Evolutionary conservation across 78 protist species (phyloP).

Genomic region (Dictyostelium firmibasis): DNA sequence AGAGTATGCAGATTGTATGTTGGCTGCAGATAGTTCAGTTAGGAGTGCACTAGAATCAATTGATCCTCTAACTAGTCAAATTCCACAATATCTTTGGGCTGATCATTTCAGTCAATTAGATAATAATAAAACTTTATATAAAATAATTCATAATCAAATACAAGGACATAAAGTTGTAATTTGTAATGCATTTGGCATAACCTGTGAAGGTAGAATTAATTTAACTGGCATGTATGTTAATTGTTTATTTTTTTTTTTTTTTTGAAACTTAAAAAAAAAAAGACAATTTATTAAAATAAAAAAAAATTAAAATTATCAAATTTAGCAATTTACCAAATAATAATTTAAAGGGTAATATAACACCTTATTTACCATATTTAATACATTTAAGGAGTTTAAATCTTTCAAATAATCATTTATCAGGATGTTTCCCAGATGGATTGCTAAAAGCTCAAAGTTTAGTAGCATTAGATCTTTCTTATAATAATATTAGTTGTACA

Average conservation of each 20-base stretch:
- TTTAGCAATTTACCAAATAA: conserved; percentile 12
- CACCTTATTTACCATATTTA: not conserved
- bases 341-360: conserved; percentile 1
- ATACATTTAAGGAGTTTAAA: not conserved
- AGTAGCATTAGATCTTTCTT: not conserved
- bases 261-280: too few species aligned
- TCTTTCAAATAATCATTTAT: not conserved
- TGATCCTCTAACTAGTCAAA: not conserved
- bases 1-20: conserved; percentile 3
- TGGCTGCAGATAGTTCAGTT: not conserved
- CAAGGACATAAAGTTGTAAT: not conserved
- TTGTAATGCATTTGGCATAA: conserved; percentile 23
- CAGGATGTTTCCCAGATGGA: conserved; percentile 1
- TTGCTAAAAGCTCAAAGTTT: conserved; percentile 6
- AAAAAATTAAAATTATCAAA: not conserved
- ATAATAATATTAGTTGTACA: not conserved
- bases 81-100: not conserved
- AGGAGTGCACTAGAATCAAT: not conserved
- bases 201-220: not conserved
- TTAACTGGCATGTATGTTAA: not conserved
- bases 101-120: not conserved
- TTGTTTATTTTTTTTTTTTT: not conserved
- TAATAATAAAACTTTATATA: not conserved
- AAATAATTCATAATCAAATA: not conserved
- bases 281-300: not conserved